Evolutionary conservation across 176 grass and related monocot genomes (phyloP).

Genomic region (Aegilops longissima): DNA sequence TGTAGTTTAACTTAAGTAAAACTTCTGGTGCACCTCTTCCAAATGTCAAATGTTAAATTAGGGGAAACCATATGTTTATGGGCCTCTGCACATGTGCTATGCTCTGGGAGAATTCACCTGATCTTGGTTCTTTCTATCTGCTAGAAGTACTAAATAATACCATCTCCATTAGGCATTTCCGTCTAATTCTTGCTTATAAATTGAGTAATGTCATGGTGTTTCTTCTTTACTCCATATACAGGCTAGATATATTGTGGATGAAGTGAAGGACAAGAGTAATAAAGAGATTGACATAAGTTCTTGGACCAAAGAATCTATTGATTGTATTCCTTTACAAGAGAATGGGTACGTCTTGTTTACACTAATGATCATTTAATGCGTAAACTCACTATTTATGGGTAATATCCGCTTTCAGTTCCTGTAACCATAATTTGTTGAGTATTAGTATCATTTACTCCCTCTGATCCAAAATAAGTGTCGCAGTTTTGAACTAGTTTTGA

Average conservation of each 20-base stretch:
- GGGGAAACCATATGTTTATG: conserved; percentile 5
- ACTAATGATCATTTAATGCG: background rate
- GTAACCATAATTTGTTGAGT: background rate
- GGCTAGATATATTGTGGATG: conserved; percentile 69
- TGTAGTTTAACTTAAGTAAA: background rate
- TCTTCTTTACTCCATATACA: conserved; percentile 35
- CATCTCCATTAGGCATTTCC: background rate
- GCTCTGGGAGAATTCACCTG: conserved; percentile 5
- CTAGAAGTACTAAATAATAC: background rate
- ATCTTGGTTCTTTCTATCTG: background rate
- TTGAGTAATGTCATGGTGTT: conserved; percentile 16
- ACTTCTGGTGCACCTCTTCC: background rate
- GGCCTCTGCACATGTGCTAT: background rate
- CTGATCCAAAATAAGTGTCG: no score
- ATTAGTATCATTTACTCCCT: background rate
- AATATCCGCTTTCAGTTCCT: background rate
- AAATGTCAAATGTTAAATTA: background rate
- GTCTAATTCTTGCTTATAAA: background rate
- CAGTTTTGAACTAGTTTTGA: no score
- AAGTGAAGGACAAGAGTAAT: conserved; percentile 76
- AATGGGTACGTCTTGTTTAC: conserved; percentile 57
- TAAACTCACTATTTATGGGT: conserved; percentile 21
- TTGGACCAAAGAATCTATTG: conserved; percentile 44
- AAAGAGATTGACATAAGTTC: conserved; percentile 49
- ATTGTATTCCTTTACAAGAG: conserved; percentile 52